Percentiles rank a stretch among this genome's conserved stretches.
Conservation (phyloP, 2,329 filamentous ascomycete species). For the Sclerotiophoma versabilis region DNA sequence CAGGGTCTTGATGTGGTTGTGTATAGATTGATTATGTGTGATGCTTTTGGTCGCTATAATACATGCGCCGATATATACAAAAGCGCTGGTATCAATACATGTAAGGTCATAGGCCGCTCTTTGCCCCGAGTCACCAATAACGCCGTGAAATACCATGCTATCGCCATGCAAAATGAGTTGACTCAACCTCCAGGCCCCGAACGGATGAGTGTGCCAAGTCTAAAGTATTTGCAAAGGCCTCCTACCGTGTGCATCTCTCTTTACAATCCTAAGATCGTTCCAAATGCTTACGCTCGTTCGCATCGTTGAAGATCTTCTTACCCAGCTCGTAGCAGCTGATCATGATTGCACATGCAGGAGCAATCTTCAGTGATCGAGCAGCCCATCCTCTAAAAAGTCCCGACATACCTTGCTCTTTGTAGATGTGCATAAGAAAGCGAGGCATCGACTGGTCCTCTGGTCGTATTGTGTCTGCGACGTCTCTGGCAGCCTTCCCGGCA, state of each 20-base stretch:
- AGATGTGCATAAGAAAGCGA: conserved; percentile 88
- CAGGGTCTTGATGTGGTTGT: not conserved
- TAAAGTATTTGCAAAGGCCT: conserved; percentile 8
- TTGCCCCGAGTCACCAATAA: conserved; percentile 19
- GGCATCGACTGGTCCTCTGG: conserved; percentile 83
- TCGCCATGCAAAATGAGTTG: conserved; percentile 23
- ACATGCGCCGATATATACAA: conserved; percentile 15
- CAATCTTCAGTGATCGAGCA: conserved; percentile 90
- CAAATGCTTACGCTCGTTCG: conserved; percentile 66
- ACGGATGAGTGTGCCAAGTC: conserved; percentile 3
- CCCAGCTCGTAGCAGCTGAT: conserved; percentile 97
- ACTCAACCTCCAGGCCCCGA: conserved; percentile 13
- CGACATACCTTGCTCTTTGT: conserved; percentile 77
- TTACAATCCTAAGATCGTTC: conserved; percentile 18
- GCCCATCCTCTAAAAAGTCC: conserved; percentile 93
- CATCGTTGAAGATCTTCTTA: conserved; percentile 81
- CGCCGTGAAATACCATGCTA: conserved; percentile 15
- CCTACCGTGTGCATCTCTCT: not conserved
- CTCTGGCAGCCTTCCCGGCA: conserved; percentile 47
- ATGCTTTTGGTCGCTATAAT: conserved; percentile 14
- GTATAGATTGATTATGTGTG: conserved; percentile 2
- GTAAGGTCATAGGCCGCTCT: conserved; percentile 13
- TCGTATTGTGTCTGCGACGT: conserved; percentile 50
- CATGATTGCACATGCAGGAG: conserved; percentile 98
- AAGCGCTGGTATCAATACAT: conserved; percentile 22